These are phyloP conservation scores for Pestalotiopsis sp. DNA, from an alignment of 2,329 filamentous ascomycete species.

Conservation along the genomic window DNA sequence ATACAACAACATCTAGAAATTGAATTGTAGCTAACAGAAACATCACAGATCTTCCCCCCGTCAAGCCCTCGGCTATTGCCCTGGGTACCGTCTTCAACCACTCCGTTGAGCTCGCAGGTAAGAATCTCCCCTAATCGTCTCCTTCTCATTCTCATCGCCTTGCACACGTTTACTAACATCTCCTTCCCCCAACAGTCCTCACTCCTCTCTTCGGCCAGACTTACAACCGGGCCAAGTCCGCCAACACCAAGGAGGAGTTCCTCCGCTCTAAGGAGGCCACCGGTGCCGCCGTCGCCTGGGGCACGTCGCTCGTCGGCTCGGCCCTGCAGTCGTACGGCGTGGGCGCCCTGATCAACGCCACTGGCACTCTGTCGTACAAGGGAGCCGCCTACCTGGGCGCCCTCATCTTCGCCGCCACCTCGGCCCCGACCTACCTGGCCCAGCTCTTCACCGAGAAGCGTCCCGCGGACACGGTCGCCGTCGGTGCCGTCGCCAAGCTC, in stretches of 20 bases:
- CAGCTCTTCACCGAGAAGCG: constrained; percentile 92
- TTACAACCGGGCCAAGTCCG: constrained; percentile 87
- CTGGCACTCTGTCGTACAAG: constrained; percentile 94
- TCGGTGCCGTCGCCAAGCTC: constrained; percentile 80
- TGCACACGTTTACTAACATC: not conserved
- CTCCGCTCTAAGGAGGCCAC: constrained; percentile 89
- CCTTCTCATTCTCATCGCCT: not conserved
- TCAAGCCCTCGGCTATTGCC: constrained; percentile 98
- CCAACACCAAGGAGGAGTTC: constrained; percentile 97
- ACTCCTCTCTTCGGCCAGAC: constrained; percentile 90
- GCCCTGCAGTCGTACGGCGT: constrained; percentile 89
- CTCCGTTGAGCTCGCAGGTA: constrained; percentile 75
- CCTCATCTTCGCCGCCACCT: constrained; percentile 88
- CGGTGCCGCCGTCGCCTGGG: constrained; percentile 85
- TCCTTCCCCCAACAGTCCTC: constrained; percentile 56
- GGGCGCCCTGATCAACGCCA: constrained; percentile 90
- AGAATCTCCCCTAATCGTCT: constrained; percentile 15
- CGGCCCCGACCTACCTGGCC: constrained; percentile 82
- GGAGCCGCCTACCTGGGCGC: constrained; percentile 91
- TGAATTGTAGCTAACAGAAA: not conserved
- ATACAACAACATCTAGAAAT: not conserved
- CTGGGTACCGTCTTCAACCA: constrained; percentile 97
- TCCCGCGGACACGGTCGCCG: constrained; percentile 84
- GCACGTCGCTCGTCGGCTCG: constrained; percentile 86
- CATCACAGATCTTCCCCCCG: constrained; percentile 62